Evolutionary conservation across 305 asterid genomes (phyloP), one percentile per base, ranked within the genome.

Genomic region (Plantago coronopus): DNA sequence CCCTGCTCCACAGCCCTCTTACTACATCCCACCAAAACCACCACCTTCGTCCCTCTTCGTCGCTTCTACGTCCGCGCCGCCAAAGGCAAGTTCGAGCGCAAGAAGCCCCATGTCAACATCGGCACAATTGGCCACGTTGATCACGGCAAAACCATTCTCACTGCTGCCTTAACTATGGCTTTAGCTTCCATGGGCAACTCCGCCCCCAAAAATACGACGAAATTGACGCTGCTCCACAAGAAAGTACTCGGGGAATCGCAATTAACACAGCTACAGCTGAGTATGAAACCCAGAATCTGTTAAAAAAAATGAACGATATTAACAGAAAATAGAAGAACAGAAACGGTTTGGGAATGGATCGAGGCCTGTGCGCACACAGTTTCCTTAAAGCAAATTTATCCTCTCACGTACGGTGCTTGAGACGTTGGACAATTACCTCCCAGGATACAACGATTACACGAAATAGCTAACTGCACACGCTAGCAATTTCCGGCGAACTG

Each of bases 131-230:
- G 57, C 12, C 57, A 53, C 58, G 58, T 25, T 11, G 58, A 53
- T 40, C 58, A 53, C 14, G 58, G 58, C 0, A 53, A 53, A 18
- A 53, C 58, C 0, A 53, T 40, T 15, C 4, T 53, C 7, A 53
- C 58, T 12, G 58, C 58, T 0, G 58, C 58, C 7, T 20, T 53
- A 0, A 53, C 58, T 4, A 53, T 53, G 58, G 58, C 58, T 0
- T 23, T 25, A 25, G 58, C 58, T 14, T 53, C 58, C 0, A 7
- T 53, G 20, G 58, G 58, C 2, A 53, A 53, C 20, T 53, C 58
- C 17, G 58, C 58, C 20, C 40, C 58, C 2, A 53, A 53, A 53
- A 53, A 53, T 53, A 53, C 42, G 58, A 53, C 20, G 58, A 53
- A 53, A 53, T 53, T 7, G 58, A 53, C 13, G 58, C 58, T 15